phyloP scores from a whole-genome alignment of 2,329 filamentous ascomycete genomes.

The Colletotrichum gloeosporioides region DNA sequence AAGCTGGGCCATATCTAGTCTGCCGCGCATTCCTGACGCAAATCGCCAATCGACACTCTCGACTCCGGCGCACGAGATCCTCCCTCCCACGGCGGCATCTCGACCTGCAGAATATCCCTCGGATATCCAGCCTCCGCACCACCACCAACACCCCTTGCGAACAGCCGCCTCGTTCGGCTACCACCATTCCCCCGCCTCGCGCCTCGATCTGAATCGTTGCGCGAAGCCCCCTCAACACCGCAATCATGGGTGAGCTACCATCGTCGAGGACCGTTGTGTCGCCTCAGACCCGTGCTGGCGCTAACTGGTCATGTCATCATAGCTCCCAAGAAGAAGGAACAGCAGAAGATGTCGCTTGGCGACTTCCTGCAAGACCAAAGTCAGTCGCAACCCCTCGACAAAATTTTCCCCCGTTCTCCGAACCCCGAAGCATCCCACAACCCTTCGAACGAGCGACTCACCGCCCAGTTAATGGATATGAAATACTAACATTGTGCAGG shows the following conservation, averaged over 20 bases:
- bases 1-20: constrained; percentile 30
- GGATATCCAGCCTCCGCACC: constrained; percentile 18
- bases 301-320: constrained; percentile 26
- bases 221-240: constrained; percentile 52
- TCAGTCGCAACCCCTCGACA: constrained; percentile 56
- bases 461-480: not conserved
- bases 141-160: constrained; percentile 14
- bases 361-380: constrained; percentile 93
- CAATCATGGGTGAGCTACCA: constrained; percentile 64
- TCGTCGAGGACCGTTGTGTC: not conserved
- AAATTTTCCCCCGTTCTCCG: not conserved
- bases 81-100: not conserved
- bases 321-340: constrained; percentile 94
- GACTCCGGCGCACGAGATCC: not conserved
- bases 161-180: constrained; percentile 15
- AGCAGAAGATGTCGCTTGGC: constrained; percentile 96
- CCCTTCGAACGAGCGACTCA: constrained; percentile 21
- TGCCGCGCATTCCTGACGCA: constrained; percentile 37
- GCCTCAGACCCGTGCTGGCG: not conserved
- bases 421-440: constrained; percentile 27
- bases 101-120: constrained; percentile 10
- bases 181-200: constrained; percentile 30
- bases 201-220: constrained; percentile 44
- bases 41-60: constrained; percentile 25
- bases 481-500: constrained; percentile 38